Evolutionary conservation across 2,329 filamentous ascomycete genomes (phyloP), one percentile per base, ranked within the genome.

Genomic region (Mycocentrospora acerina): DNA sequence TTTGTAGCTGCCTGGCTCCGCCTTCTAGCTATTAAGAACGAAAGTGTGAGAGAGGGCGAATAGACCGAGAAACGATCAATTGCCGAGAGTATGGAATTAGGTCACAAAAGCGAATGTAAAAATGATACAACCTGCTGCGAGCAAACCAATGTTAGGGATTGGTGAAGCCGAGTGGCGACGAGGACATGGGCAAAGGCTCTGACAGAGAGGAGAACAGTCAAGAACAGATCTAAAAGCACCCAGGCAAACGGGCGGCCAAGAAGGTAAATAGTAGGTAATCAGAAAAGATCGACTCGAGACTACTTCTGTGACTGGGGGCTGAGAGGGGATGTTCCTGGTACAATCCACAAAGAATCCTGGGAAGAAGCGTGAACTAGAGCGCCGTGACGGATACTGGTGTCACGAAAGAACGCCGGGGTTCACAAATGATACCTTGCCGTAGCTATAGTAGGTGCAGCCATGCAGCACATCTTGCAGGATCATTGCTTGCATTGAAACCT

Each of bases 381-480:
- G 52, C 49, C 51, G 53, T 53, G 45, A 42, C 46, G 47, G 40
- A 42, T 43, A 52, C 22, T 19, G 30, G 56, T 64, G 51, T 57
- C 56, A 62, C 61, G 51, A 57, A 41, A 22, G 29, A 39, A 47
- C 36, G 55, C 56, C 59, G 57, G 38, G 46, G 57, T 45, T 6
- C 5, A 22, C 9, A 9, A 22, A 22, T 22, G 5, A 22, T 22
- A 9, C 9, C 19, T 22, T 22, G 19, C 5, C 9, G 19, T 5
- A 9, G 9, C 19, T 35, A 53, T 56, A 63, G 57, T 61, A 50
- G 57, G 55, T 63, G 55, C 55, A 57, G 64, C 60, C 48, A 45
- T 58, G 57, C 56, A 57, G 53, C 53, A 46, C 46, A 41, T 42
- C 42, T 52, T 55, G 41, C 43, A 43, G 42, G 40, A 34, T 40